Percentiles rank a stretch among this genome's conserved stretches.
phyloP scores from a whole-genome alignment of 1,139 yeast species.

The Candida pseudoviswanathii region DNA sequence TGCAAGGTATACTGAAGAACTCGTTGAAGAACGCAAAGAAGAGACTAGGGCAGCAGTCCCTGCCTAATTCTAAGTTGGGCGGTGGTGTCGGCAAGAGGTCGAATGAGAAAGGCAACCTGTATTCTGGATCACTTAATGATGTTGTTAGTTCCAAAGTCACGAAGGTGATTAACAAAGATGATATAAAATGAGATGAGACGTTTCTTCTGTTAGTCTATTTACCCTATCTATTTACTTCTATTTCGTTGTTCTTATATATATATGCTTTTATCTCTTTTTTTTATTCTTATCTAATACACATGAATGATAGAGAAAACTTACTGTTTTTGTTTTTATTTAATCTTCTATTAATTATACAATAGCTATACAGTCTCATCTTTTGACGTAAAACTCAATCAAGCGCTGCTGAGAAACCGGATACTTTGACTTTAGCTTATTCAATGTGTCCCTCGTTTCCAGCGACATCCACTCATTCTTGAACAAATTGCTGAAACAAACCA shows the following conservation, averaged over 20 bases:
- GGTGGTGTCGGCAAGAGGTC: slow-evolving; percentile 5
- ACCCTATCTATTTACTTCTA: background rate
- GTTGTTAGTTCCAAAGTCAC: slow-evolving; percentile 15
- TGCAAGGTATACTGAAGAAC: background rate
- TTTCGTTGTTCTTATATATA: background rate
- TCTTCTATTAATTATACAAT: background rate
- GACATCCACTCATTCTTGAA: slow-evolving; percentile 22
- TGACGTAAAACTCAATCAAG: slow-evolving; percentile 14
- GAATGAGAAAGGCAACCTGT: background rate
- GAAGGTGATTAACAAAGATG: slow-evolving; percentile 9
- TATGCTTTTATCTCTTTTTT: background rate
- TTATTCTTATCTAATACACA: background rate
- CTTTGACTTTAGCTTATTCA: slow-evolving; percentile 14
- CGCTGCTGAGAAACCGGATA: slow-evolving; percentile 16
- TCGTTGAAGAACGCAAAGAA: slow-evolving; percentile 3
- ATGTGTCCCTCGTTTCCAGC: slow-evolving; percentile 7
- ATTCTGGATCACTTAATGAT: slow-evolving; percentile 11
- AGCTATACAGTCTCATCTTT: slow-evolving; percentile 1
- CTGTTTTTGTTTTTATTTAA: background rate
- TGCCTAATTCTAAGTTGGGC: slow-evolving; percentile 1
- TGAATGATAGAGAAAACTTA: too few relatives aligned
- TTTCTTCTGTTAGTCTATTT: background rate
- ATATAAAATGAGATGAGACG: slow-evolving; percentile 1
- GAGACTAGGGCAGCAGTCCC: background rate
- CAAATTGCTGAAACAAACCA: slow-evolving; percentile 43